These are phyloP conservation scores for Halophytophthora polymorphica DNA, from an alignment of 352 stramenopile species.

Conservation along the genomic window DNA sequence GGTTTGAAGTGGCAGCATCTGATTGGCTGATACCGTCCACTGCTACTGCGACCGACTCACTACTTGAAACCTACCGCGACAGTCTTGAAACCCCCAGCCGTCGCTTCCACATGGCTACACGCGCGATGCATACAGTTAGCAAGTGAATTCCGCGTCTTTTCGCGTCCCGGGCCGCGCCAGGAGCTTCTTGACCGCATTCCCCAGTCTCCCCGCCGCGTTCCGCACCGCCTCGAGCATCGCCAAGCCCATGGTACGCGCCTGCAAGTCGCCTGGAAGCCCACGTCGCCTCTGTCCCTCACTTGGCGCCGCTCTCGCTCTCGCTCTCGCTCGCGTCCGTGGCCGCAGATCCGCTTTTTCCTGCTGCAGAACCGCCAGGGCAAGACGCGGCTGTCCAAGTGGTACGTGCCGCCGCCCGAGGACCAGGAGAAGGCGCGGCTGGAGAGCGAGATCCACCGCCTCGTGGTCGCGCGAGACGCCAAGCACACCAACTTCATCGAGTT, in stretches of 20 bases:
- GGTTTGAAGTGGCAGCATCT: not conserved
- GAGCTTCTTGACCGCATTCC: too few relatives aligned
- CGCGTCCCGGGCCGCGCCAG: not conserved
- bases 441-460: slow-evolving; percentile 88
- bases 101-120: not conserved
- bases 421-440: slow-evolving; percentile 85
- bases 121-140: not conserved
- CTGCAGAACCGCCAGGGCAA: slow-evolving; percentile 99
- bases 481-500: slow-evolving; percentile 97
- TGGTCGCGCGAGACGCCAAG: slow-evolving; percentile 86
- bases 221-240: not conserved
- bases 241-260: not conserved
- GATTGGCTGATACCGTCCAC: slow-evolving; percentile 3
- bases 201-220: too few relatives aligned
- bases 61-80: too few relatives aligned
- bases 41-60: not conserved
- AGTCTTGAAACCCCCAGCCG: too few relatives aligned
- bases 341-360: slow-evolving; percentile 96
- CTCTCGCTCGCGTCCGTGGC: not conserved
- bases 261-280: not conserved
- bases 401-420: slow-evolving; percentile 84
- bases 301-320: too few relatives aligned
- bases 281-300: not conserved
- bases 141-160: not conserved
- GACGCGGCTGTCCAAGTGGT: slow-evolving; percentile 99